These are phyloP conservation scores for Luvunga scandens DNA, from an alignment of 345 rosid genomes.

Conservation along the genomic window DNA sequence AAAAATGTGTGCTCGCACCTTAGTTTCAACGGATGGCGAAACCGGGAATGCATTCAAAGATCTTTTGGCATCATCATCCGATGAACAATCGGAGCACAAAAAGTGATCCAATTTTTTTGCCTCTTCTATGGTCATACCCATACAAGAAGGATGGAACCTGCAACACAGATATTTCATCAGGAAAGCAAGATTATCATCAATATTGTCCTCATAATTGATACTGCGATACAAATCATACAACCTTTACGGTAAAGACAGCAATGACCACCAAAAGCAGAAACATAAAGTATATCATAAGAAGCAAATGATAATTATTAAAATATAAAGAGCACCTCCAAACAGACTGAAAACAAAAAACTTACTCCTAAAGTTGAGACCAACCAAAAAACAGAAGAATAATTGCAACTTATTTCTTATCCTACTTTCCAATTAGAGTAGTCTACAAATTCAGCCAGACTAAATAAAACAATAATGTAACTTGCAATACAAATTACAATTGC, in stretches of 20 bases:
- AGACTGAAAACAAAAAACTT: background rate
- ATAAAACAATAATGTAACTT: background rate
- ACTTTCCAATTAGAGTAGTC: background rate
- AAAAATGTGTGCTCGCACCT: slow-evolving; percentile 35
- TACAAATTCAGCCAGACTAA: background rate
- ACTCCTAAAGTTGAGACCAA: background rate
- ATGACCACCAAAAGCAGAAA: background rate
- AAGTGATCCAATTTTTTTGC: slow-evolving; percentile 78
- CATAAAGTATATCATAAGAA: background rate
- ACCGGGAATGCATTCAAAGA: slow-evolving; percentile 43
- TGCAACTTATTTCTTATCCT: background rate
- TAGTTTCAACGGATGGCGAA: slow-evolving; percentile 54
- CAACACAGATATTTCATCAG: slow-evolving; percentile 20
- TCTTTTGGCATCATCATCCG: slow-evolving; percentile 61
- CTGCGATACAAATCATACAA: background rate
- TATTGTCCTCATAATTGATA: background rate
- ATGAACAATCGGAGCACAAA: slow-evolving; percentile 66
- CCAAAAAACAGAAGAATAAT: background rate
- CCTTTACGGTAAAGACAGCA: slow-evolving; percentile 1
- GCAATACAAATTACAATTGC: background rate
- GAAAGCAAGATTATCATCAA: background rate
- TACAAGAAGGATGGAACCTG: slow-evolving; percentile 90
- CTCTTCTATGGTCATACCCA: slow-evolving; percentile 82
- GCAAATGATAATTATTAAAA: background rate
- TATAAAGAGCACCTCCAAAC: background rate